A percentile compares a stretch with the other conserved stretches of the same genome.
Evolutionary conservation across 1,284 basidiomycete genomes (phyloP).

Genomic region (Marasmius tenuissimus): DNA sequence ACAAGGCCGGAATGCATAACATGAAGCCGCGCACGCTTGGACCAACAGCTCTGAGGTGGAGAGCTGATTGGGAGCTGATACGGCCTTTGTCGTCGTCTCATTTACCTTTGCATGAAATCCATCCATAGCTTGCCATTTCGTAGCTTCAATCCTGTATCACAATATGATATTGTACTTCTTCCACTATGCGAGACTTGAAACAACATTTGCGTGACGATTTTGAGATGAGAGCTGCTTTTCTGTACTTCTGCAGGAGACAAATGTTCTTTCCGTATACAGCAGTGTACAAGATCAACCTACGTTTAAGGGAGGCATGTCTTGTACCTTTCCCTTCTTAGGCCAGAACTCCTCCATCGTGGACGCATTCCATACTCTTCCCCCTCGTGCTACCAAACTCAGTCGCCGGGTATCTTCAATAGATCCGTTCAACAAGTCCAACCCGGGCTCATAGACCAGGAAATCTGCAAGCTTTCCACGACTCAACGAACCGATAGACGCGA

Average conservation of each 20-base stretch:
- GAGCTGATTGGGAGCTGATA: conserved; percentile 87
- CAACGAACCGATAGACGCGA: conserved; percentile 59
- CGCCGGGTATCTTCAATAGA: conserved; percentile 50
- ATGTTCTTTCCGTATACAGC: too few species aligned
- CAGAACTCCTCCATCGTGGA: conserved; percentile 66
- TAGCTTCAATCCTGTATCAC: background rate
- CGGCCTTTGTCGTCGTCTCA: conserved; percentile 18
- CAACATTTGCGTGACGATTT: background rate
- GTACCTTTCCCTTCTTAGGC: conserved; percentile 59
- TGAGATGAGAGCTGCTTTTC: too few species aligned
- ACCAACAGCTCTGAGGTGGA: conserved; percentile 73
- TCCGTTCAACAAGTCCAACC: conserved; percentile 53
- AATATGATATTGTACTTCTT: background rate
- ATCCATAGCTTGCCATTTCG: background rate
- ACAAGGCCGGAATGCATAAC: conserved; percentile 69
- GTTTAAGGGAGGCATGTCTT: conserved; percentile 57
- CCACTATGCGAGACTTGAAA: background rate
- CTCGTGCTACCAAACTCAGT: conserved; percentile 54
- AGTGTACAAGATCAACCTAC: conserved; percentile 37
- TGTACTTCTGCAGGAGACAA: too few species aligned
- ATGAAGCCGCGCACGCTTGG: conserved; percentile 91
- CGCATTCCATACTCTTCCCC: conserved; percentile 68
- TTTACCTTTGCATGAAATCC: background rate
- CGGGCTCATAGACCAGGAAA: conserved; percentile 60
- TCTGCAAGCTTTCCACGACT: conserved; percentile 67